Base-by-base conservation (phyloP, 495 filamentous ascomycete species). In the Neurospora tetraspora region DNA sequence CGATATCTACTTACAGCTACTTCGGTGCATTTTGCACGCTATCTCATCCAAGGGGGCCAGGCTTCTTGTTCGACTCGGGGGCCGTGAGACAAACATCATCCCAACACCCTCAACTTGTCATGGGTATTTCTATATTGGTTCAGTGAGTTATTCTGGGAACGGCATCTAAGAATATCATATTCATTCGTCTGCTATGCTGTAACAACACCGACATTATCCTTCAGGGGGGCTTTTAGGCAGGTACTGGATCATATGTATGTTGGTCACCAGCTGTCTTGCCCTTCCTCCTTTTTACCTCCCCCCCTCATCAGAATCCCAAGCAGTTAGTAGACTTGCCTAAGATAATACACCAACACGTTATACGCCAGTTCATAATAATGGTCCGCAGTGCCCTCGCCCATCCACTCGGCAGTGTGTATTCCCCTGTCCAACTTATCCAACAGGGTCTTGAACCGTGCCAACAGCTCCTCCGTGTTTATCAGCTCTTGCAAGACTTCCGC, bases 401-500 rank as follows among this genome's bases (percentile, higher is more conserved):
- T 34, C 39, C 77, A 72, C n/a, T 43, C 71, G 16, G 38, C 73
- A 10, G 73, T 78, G 47, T 76, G 71, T 10, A 40, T 34, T 3
- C 80, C 80, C 0, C 76, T 74, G 20, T 82, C 82, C 40, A 87
- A 74, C 61, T 72, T 78, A 2, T 77, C 73, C 69, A 86, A 72
- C 3, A 86, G 77, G 69, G 79, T 72, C 38, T 37, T 68, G 18
- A 84, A 78, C 18, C 82, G 80, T 20, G 14, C 42, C 14, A 77
- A 69, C 16, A 79, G 70, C 27, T 74, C 61, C 16, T 77, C 74
- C 27, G 72, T 71, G 12, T 71, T 68, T 9, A 86, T 74, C 39
- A 92, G 75, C 68, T 81, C 75, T 61, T 85, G 82, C 4, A 88
- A 74, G 1, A 81, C 82, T 65, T 80, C 79, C 71, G 78, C 77